Conservation (phyloP, 805 yeast species). For the Saccharomycopsis sp. region DNA sequence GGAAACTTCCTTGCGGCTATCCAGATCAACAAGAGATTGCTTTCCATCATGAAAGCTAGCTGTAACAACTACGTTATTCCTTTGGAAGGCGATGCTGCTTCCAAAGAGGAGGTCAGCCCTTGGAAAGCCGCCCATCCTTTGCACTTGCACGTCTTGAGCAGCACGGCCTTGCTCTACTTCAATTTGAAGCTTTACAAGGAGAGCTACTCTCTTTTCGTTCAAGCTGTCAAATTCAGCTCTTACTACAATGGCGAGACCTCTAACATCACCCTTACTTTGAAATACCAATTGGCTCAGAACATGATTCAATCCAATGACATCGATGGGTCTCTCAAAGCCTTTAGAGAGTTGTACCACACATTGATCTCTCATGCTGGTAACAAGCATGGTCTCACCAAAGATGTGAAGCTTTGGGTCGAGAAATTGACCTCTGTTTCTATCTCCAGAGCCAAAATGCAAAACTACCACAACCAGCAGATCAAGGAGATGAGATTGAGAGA, state of each 20-base stretch:
- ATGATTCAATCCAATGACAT: conserved; percentile 46
- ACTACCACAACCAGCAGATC: conserved; percentile 31
- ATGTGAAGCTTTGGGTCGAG: conserved; percentile 57
- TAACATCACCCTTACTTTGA: conserved; percentile 55
- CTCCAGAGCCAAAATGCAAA: conserved; percentile 38
- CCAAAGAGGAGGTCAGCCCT: background rate
- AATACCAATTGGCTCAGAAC: conserved; percentile 63
- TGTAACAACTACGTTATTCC: conserved; percentile 37
- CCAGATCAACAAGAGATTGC: conserved; percentile 52
- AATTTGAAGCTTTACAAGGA: conserved; percentile 40
- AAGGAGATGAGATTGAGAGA: conserved; percentile 30
- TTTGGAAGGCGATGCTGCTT: background rate
- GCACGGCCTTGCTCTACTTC: conserved; percentile 55
- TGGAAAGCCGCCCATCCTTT: conserved; percentile 49
- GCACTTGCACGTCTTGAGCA: conserved; percentile 51
- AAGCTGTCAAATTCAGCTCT: conserved; percentile 46
- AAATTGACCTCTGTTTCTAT: conserved; percentile 47
- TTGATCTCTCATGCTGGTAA: conserved; percentile 59
- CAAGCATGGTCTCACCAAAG: conserved; percentile 59
- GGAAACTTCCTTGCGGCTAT: conserved; percentile 56
- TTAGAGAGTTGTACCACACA: conserved; percentile 48
- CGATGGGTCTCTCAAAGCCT: conserved; percentile 48
- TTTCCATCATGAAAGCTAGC: conserved; percentile 50
- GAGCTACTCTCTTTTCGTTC: conserved; percentile 47
- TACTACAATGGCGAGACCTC: conserved; percentile 50